Evolutionary conservation across 2,329 filamentous ascomycete genomes (phyloP).

Genomic region (Calonectria fujianensis): DNA sequence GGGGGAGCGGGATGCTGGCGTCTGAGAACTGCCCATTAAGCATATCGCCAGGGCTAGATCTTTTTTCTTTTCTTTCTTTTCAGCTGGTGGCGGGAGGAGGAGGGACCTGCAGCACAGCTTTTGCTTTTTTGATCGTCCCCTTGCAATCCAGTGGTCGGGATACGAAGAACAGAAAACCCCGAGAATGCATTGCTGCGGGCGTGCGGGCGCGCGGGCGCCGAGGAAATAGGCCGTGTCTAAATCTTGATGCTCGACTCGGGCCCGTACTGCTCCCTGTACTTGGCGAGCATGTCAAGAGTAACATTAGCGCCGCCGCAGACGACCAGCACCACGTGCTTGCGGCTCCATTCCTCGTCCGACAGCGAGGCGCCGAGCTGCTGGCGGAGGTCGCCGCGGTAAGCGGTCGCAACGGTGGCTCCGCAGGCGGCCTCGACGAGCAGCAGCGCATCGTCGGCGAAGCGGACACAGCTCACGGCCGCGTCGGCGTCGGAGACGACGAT

Average conservation of each 20-base stretch:
- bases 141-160: background rate
- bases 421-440: conserved; percentile 90
- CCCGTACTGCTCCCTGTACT: conserved; percentile 71
- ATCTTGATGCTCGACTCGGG: conserved; percentile 58
- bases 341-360: conserved; percentile 74
- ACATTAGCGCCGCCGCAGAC: conserved; percentile 88
- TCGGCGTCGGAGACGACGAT: conserved; percentile 72
- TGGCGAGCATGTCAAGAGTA: conserved; percentile 75
- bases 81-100: background rate
- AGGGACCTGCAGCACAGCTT: background rate
- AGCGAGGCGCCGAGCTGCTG: conserved; percentile 73
- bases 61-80: background rate
- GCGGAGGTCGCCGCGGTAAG: conserved; percentile 79
- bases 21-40: conserved; percentile 5
- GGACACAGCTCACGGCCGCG: conserved; percentile 84
- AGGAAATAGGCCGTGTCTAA: conserved; percentile 36
- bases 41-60: background rate
- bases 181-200: background rate
- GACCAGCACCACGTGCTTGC: conserved; percentile 86
- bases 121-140: conserved; percentile 2
- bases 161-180: background rate
- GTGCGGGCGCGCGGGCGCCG: no score
- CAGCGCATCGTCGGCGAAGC: conserved; percentile 87
- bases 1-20: background rate
- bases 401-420: conserved; percentile 84